Conservation (phyloP, 352 stramenopile genomes). For the Phytopythium kandeliae region DNA sequence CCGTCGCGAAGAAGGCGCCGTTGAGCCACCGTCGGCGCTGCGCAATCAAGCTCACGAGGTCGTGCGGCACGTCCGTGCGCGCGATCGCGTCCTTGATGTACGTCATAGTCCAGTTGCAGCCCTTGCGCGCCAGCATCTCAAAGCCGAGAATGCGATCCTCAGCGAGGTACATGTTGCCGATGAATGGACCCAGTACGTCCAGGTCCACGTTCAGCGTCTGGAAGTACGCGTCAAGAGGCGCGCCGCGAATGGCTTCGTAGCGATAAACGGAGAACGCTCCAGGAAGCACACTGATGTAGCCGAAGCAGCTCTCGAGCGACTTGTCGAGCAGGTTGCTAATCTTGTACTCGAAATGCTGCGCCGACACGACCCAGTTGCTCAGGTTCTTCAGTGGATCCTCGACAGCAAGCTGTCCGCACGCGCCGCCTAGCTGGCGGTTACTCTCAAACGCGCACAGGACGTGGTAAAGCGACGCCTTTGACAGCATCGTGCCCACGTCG, state of each 20-base stretch:
- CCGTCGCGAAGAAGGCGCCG: conserved; percentile 80
- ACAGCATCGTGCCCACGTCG: conserved; percentile 83
- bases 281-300: conserved; percentile 83
- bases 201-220: conserved; percentile 79
- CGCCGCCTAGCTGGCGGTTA: conserved; percentile 76
- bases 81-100: conserved; percentile 83
- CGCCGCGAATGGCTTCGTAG: conserved; percentile 78
- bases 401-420: conserved; percentile 75
- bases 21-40: conserved; percentile 87
- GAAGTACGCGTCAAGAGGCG: conserved; percentile 79
- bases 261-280: conserved; percentile 82
- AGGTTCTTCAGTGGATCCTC: conserved; percentile 80
- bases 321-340: conserved; percentile 88
- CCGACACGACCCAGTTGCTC: conserved; percentile 85
- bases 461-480: conserved; percentile 72
- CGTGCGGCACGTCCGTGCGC: conserved; percentile 74
- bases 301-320: conserved; percentile 80
- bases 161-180: conserved; percentile 86
- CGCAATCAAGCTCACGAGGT: conserved; percentile 78
- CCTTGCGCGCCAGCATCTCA: conserved; percentile 75
- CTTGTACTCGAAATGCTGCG: conserved; percentile 89
- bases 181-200: conserved; percentile 74
- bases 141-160: conserved; percentile 86
- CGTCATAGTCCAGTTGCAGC: conserved; percentile 85
- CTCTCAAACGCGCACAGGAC: conserved; percentile 72